Percentiles rank a stretch among this genome's conserved stretches.
These are phyloP conservation scores for Calonectria fujianensis DNA, from an alignment of 2,329 filamentous ascomycete genomes.

Conservation along the genomic window DNA sequence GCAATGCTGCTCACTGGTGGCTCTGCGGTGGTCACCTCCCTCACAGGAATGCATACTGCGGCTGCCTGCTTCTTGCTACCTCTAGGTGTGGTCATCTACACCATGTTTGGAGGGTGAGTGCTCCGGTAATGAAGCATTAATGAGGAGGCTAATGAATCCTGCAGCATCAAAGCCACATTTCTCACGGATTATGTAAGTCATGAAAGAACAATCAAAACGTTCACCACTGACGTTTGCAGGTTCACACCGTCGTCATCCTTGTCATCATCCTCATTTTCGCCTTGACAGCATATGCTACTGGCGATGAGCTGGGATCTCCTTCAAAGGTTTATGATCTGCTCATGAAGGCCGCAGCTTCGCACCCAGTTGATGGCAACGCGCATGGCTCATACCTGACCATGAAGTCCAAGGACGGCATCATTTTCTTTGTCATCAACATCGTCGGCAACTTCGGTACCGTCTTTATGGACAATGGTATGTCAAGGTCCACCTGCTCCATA, in stretches of 20 bases:
- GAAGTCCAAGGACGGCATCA: slow-evolving; percentile 80
- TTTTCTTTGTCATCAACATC: slow-evolving; percentile 92
- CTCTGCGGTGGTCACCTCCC: slow-evolving; percentile 4
- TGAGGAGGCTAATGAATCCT: background rate
- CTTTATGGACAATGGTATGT: slow-evolving; percentile 86
- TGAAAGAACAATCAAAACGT: too few species aligned
- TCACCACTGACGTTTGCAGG: background rate
- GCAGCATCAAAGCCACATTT: slow-evolving; percentile 12
- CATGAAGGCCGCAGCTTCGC: background rate
- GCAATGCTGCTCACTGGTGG: slow-evolving; percentile 20
- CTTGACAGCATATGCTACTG: slow-evolving; percentile 9
- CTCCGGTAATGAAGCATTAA: too few species aligned
- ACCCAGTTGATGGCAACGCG: slow-evolving; percentile 80
- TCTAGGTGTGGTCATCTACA: background rate
- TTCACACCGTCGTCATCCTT: slow-evolving; percentile 13
- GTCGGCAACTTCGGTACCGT: slow-evolving; percentile 90
- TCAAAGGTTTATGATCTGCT: slow-evolving; percentile 7
- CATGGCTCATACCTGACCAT: slow-evolving; percentile 91
- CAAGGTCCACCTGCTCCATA: accelerated
- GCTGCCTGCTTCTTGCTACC: slow-evolving; percentile 10
- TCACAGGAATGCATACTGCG: slow-evolving; percentile 5
- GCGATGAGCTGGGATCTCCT: slow-evolving; percentile 14
- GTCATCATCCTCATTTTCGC: slow-evolving; percentile 23
- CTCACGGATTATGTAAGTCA: slow-evolving; percentile 1
- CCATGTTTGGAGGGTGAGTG: slow-evolving; percentile 17